A percentile compares a stretch with the other conserved stretches of the same genome.
Conservation (phyloP, 1,139 yeast genomes). For the Magnusiomyces paraingens region DNA sequence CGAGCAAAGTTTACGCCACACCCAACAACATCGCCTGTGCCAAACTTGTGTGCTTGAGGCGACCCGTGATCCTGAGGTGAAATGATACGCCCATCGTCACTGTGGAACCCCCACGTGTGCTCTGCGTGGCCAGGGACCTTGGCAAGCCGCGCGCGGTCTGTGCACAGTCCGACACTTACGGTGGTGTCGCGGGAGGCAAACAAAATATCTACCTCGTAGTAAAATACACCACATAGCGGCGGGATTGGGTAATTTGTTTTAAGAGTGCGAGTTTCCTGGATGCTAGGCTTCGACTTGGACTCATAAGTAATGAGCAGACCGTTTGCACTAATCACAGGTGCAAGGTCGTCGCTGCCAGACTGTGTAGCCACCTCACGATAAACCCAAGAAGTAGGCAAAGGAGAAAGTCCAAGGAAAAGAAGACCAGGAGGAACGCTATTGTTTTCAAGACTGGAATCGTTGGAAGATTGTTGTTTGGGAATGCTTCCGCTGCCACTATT, state of each 20-base stretch:
- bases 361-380: constrained; percentile 16
- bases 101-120: constrained; percentile 52
- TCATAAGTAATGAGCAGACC: constrained; percentile 14
- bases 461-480: too few relatives aligned
- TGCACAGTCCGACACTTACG: constrained; percentile 34
- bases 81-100: constrained; percentile 48
- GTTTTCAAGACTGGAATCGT: too few relatives aligned
- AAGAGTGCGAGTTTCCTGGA: constrained; percentile 24
- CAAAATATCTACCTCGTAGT: constrained; percentile 47
- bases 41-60: constrained; percentile 33
- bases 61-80: constrained; percentile 41
- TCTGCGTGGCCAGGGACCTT: constrained; percentile 43
- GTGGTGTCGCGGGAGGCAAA: constrained; percentile 19
- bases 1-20: constrained; percentile 73
- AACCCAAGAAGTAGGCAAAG: constrained; percentile 25
- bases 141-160: constrained; percentile 24
- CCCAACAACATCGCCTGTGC: constrained; percentile 63
- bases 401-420: constrained; percentile 19
- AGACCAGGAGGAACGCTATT: too few relatives aligned
- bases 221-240: constrained; percentile 45
- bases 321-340: constrained; percentile 14
- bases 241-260: constrained; percentile 42
- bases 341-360: constrained; percentile 7
- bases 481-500: too few relatives aligned
- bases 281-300: constrained; percentile 15